These are phyloP conservation scores for Knoxia roxburghii DNA, from an alignment of 257 asterid species.

Conservation along the genomic window DNA sequence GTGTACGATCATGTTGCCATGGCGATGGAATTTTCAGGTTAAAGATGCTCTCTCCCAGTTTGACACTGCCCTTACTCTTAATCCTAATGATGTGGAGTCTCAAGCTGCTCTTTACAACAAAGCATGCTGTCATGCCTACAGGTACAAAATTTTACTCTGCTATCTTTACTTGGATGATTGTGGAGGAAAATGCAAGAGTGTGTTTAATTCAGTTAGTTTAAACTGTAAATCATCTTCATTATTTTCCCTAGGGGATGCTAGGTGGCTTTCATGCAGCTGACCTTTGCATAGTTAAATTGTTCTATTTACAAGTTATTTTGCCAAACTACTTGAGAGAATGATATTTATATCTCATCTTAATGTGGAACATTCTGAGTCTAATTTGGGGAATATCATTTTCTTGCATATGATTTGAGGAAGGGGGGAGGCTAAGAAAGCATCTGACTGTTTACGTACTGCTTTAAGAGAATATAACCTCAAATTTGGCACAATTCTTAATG, in stretches of 20 bases:
- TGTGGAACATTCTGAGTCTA: slow-evolving; percentile 13
- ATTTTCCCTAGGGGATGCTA: too few species aligned
- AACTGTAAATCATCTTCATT: too few species aligned
- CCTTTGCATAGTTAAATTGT: neutral
- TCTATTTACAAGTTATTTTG: neutral
- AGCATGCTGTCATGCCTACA: slow-evolving; percentile 97
- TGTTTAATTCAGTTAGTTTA: neutral
- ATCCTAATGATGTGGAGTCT: slow-evolving; percentile 70
- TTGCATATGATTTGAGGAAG: slow-evolving; percentile 43
- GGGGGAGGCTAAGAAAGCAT: slow-evolving; percentile 89
- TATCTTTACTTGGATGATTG: neutral
- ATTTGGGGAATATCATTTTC: slow-evolving; percentile 22
- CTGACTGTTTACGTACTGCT: slow-evolving; percentile 88
- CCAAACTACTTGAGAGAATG: neutral
- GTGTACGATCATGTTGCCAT: slow-evolving; percentile 4
- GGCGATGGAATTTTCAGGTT: slow-evolving; percentile 44
- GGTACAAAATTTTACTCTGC: slow-evolving; percentile 31
- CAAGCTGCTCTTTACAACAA: slow-evolving; percentile 96
- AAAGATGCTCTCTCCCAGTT: slow-evolving; percentile 84
- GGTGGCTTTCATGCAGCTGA: neutral
- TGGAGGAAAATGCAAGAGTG: neutral
- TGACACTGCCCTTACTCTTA: slow-evolving; percentile 81
- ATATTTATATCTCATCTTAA: neutral
- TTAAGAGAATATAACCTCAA: slow-evolving; percentile 75
- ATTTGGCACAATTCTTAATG: slow-evolving; percentile 87